phyloP scores from a whole-genome alignment of 2,329 filamentous ascomycete genomes.

The Aureobasidium uvarum region DNA sequence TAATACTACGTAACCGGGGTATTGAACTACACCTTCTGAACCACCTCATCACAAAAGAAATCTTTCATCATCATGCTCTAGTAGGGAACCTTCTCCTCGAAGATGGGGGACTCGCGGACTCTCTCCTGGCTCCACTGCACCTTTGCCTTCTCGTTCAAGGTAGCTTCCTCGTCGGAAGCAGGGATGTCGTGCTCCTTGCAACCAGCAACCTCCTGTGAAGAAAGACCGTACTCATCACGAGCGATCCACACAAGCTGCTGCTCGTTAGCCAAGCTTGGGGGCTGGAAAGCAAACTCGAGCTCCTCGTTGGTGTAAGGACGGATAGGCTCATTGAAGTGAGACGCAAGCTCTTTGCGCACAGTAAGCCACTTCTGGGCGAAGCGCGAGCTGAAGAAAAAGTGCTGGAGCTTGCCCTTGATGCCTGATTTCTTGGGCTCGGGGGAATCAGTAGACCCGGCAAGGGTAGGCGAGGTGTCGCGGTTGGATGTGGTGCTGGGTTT shows the following conservation, averaged over 20 bases:
- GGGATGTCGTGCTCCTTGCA: constrained; percentile 42
- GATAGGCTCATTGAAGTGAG: constrained; percentile 36
- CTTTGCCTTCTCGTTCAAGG: constrained; percentile 47
- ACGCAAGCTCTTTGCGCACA: constrained; percentile 31
- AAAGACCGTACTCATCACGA: constrained; percentile 46
- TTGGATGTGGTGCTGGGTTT: constrained; percentile 10
- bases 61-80: constrained; percentile 3
- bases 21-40: neutral
- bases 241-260: constrained; percentile 50
- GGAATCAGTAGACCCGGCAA: neutral
- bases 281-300: constrained; percentile 44
- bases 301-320: constrained; percentile 36
- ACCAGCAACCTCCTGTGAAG: constrained; percentile 44
- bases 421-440: constrained; percentile 10
- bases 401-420: constrained; percentile 23
- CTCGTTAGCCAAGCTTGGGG: constrained; percentile 46
- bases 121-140: constrained; percentile 46
- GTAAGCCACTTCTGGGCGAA: constrained; percentile 12
- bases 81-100: constrained; percentile 34
- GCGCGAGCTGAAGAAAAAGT: constrained; percentile 23
- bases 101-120: constrained; percentile 47
- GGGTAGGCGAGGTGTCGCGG: constrained; percentile 10
- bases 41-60: neutral
- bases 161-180: constrained; percentile 49
- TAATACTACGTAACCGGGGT: constrained; percentile 5